phyloP scores from a whole-genome alignment of 2,329 filamentous ascomycete genomes.

The Trichoderma pleuroti region DNA sequence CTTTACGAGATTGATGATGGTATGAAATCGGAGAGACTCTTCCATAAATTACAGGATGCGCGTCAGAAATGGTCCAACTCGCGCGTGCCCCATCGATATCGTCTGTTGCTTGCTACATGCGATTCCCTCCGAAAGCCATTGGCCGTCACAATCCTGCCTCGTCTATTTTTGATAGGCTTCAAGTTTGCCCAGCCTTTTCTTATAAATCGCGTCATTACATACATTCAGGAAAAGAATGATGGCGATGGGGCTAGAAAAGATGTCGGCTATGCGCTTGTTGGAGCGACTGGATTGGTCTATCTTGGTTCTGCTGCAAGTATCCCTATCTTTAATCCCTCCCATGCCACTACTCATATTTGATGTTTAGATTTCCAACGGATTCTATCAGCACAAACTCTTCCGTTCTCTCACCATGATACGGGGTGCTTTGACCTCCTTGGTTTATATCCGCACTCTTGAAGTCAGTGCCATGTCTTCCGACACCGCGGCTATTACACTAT shows the following conservation, averaged over 20 bases:
- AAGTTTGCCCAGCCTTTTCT: constrained; percentile 33
- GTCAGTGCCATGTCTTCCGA: constrained; percentile 19
- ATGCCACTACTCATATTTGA: background rate
- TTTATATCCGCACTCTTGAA: constrained; percentile 24
- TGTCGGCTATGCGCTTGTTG: constrained; percentile 21
- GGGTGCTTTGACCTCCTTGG: constrained; percentile 21
- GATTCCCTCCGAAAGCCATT: constrained; percentile 18
- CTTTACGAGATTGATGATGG: constrained; percentile 20
- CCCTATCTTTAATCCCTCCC: background rate
- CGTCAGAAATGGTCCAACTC: background rate
- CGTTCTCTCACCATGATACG: constrained; percentile 25
- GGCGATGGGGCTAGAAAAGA: background rate
- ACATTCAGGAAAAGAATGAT: background rate
- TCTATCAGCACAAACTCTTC: constrained; percentile 23
- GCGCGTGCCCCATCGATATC: background rate
- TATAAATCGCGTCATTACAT: constrained; percentile 19
- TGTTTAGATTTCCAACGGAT: constrained; percentile 14
- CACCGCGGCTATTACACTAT: constrained; percentile 25
- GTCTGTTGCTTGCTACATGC: constrained; percentile 12
- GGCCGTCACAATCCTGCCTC: constrained; percentile 24
- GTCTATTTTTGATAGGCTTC: constrained; percentile 28
- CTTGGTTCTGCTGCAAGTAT: constrained; percentile 20
- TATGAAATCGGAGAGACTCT: constrained; percentile 15
- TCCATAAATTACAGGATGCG: constrained; percentile 17
- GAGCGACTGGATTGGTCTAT: constrained; percentile 23